Evolutionary conservation across 352 stramenopile genomes (phyloP).

Genomic region (Phytophthora rubi): DNA sequence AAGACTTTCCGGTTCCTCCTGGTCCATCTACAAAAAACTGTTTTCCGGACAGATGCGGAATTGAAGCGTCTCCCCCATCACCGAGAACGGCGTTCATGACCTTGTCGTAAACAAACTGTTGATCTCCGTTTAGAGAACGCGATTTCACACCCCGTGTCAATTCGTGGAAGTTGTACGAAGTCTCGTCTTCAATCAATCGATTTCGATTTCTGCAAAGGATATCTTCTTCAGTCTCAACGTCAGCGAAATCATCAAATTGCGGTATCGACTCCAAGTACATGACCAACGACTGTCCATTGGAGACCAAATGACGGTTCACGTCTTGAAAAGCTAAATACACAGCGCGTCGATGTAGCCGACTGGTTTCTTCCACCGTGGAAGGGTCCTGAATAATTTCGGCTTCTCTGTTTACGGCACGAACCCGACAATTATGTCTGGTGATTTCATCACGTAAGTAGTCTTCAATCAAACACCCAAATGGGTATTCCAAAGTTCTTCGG

Average conservation of each 20-base stretch:
- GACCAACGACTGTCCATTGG: too few species aligned
- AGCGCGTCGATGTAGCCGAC: background rate
- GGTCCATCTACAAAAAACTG: background rate
- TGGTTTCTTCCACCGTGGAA: background rate
- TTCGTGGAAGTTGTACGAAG: too few species aligned
- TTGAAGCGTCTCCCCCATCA: background rate
- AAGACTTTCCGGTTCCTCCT: slow-evolving; percentile 6
- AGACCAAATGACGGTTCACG: background rate
- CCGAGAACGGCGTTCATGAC: background rate
- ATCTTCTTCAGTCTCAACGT: too few species aligned
- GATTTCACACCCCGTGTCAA: too few species aligned
- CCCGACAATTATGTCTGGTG: background rate
- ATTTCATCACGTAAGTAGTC: background rate
- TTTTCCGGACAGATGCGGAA: background rate
- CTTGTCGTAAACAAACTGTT: background rate
- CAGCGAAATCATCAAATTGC: too few species aligned
- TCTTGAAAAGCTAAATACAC: background rate
- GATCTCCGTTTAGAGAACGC: too few species aligned
- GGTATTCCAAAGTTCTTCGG: background rate
- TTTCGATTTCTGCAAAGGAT: background rate
- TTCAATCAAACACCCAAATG: background rate
- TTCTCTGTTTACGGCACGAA: background rate
- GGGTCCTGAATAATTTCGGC: background rate
- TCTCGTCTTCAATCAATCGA: too few species aligned
- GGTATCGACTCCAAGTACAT: too few species aligned